A percentile compares a stretch with the other conserved stretches of the same genome.
Evolutionary conservation across 2,329 filamentous ascomycete genomes (phyloP).

Genomic region (Massarina eburnea): DNA sequence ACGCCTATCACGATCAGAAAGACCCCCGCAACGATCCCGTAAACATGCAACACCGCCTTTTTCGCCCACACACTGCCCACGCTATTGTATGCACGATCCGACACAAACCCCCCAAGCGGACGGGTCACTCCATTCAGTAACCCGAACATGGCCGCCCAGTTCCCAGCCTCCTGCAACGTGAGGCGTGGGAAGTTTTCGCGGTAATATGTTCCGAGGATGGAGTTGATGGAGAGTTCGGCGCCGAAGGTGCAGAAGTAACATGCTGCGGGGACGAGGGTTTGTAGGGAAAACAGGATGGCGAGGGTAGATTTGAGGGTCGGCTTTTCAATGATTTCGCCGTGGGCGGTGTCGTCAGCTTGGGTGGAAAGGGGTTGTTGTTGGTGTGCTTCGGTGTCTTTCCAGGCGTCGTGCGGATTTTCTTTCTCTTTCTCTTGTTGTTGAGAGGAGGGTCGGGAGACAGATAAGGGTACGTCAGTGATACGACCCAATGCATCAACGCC

Average conservation of each 20-base stretch:
- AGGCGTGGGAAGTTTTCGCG: conserved; percentile 55
- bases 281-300: conserved; percentile 61
- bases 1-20: conserved; percentile 64
- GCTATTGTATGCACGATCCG: conserved; percentile 55
- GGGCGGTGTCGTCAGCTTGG: conserved; percentile 56
- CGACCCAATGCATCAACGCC: conserved; percentile 46
- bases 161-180: conserved; percentile 54
- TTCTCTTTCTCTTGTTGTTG: too few species aligned
- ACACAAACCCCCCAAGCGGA: conserved; percentile 63
- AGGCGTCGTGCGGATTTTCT: conserved; percentile 25
- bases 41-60: conserved; percentile 59
- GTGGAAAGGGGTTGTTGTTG: conserved; percentile 48
- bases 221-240: conserved; percentile 60
- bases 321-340: conserved; percentile 61
- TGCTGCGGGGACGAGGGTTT: conserved; percentile 55
- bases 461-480: conserved; percentile 52
- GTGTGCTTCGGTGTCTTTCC: conserved; percentile 27
- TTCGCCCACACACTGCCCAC: conserved; percentile 60
- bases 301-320: conserved; percentile 59
- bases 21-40: conserved; percentile 58
- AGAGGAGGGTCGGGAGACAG: conserved; percentile 40
- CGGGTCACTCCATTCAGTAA: conserved; percentile 69
- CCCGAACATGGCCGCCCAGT: conserved; percentile 71
- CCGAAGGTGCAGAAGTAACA: conserved; percentile 64
- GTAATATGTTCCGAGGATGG: conserved; percentile 60